Conservation (phyloP, 2,329 filamentous ascomycete species). For the Xylariaceae sp. region DNA sequence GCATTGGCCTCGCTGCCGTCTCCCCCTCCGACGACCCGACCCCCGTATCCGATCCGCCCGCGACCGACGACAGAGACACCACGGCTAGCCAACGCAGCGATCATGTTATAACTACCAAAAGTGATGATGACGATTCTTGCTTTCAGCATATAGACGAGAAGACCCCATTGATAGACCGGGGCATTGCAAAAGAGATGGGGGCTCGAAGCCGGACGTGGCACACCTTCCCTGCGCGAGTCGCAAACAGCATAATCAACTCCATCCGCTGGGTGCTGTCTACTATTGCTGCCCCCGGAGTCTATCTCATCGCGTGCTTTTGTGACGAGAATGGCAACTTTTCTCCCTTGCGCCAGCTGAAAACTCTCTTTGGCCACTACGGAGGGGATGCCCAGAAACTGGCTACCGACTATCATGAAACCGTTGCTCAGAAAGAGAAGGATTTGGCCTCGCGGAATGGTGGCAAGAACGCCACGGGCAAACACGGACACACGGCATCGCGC, state of each 20-base stretch:
- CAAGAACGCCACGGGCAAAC: slow-evolving; percentile 26
- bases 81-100: slow-evolving; percentile 35
- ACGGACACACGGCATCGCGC: slow-evolving; percentile 25
- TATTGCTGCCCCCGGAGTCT: slow-evolving; percentile 75
- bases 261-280: slow-evolving; percentile 77
- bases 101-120: slow-evolving; percentile 33
- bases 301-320: slow-evolving; percentile 79
- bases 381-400: slow-evolving; percentile 49
- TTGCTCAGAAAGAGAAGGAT: slow-evolving; percentile 33
- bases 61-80: slow-evolving; percentile 25
- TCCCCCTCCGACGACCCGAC: slow-evolving; percentile 36
- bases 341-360: slow-evolving; percentile 69
- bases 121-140: slow-evolving; percentile 29
- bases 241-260: slow-evolving; percentile 69
- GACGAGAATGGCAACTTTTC: slow-evolving; percentile 78
- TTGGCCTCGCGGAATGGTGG: slow-evolving; percentile 19
- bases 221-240: slow-evolving; percentile 65
- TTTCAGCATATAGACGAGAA: slow-evolving; percentile 57
- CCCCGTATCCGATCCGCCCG: slow-evolving; percentile 32
- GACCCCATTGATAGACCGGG: slow-evolving; percentile 59
- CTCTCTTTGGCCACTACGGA: slow-evolving; percentile 53
- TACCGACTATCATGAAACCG: slow-evolving; percentile 34
- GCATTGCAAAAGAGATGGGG: slow-evolving; percentile 31
- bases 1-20: slow-evolving; percentile 46
- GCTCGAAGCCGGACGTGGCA: slow-evolving; percentile 49